Conservation (phyloP, 768 basidiomycete genomes). For the Russula sp. region DNA sequence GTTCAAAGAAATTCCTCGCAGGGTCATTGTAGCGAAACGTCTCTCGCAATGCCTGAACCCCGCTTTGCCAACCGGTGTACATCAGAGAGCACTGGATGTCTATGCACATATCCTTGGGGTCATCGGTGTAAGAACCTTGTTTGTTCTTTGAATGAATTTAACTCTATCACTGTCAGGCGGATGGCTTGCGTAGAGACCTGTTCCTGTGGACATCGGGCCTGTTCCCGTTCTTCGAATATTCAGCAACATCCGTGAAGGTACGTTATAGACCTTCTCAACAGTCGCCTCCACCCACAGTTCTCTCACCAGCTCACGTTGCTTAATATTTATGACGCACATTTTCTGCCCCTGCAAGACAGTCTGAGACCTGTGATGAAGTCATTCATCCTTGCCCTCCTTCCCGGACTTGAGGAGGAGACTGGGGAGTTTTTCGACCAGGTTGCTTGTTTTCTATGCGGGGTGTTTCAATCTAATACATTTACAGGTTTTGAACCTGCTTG, state of each 20-base stretch:
- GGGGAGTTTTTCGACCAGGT: constrained; percentile 96
- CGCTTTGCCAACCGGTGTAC: constrained; percentile 93
- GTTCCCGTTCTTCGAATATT: constrained; percentile 98
- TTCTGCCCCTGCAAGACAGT: constrained; percentile 73
- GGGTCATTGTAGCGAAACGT: constrained; percentile 90
- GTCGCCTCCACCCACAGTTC: constrained; percentile 3
- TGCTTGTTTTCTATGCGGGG: background rate
- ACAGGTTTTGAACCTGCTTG: constrained; percentile 74
- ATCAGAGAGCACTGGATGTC: constrained; percentile 93
- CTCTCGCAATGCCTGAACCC: constrained; percentile 95
- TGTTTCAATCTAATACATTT: background rate
- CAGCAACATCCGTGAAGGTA: constrained; percentile 97
- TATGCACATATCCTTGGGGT: constrained; percentile 86
- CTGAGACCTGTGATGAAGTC: constrained; percentile 91
- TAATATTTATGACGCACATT: constrained; percentile 88
- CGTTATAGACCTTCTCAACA: constrained; percentile 10
- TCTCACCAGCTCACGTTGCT: constrained; percentile 66
- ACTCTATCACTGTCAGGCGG: constrained; percentile 43
- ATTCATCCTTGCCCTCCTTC: constrained; percentile 86
- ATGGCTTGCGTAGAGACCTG: constrained; percentile 80
- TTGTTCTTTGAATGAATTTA: background rate
- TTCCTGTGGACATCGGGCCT: constrained; percentile 92
- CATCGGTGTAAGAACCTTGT: constrained; percentile 65
- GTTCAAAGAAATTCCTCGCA: constrained; percentile 94
- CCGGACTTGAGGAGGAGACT: constrained; percentile 95